Evolutionary conservation across 202 grass and related monocot species (phyloP), one percentile per base, ranked within the genome.

Genomic region (Brachypodium distachyon): DNA sequence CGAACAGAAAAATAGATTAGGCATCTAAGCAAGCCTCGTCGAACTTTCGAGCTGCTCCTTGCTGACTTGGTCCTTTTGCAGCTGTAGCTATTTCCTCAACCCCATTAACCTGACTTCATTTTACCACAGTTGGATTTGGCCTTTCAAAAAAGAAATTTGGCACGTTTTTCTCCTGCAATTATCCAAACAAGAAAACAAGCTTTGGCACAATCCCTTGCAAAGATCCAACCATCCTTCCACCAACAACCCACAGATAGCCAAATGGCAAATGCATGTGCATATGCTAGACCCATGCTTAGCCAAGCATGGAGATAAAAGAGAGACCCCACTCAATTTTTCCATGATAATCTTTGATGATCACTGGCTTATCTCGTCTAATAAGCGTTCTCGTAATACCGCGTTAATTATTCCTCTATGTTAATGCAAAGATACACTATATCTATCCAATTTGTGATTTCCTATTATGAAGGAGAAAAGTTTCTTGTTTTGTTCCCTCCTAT

Each of bases 21-120:
- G n/a, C n/a, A n/a, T n/a, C n/a, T n/a, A n/a, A n/a, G n/a, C n/a
- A n/a, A n/a, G n/a, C n/a, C n/a, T n/a, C n/a, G n/a, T n/a, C n/a
- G n/a, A n/a, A n/a, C n/a, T n/a, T n/a, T n/a, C n/a, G n/a, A n/a
- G n/a, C n/a, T n/a, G n/a, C n/a, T n/a, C 75, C 88, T 96, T 41
- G 22, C 23, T 67, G 39, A 49, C 27, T 2, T 69, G 26, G 42
- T 38, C 42, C 32, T 31, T 47, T 70, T 51, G n/a, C 31, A 71
- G 9, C 6, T 1, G 11, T 11, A 71, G 6, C 1, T 52, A 6
- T 29, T 9, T 18, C 11, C 23, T 51, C 85, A 88, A 76, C 81
- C 81, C 3, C 2, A 9, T 52, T 5, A 37, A 12, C 29, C 46
- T 43, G 29, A 26, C 7, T 37, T n/a, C 21, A 38, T 12, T 38